These are phyloP conservation scores for Sequoia sempervirens DNA, from an alignment of 75 land plant species.

Conservation along the genomic window DNA sequence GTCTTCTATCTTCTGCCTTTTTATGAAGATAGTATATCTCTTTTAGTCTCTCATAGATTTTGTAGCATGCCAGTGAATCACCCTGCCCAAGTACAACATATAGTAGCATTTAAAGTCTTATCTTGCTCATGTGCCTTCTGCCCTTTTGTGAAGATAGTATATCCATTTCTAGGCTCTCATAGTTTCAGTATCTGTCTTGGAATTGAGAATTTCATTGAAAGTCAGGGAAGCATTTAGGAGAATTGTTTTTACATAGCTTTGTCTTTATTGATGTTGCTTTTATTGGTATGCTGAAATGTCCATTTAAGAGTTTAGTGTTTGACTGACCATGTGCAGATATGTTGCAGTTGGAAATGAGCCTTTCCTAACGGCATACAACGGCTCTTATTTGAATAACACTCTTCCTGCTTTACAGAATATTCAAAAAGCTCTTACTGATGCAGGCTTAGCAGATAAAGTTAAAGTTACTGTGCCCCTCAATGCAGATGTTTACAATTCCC, in stretches of 20 bases:
- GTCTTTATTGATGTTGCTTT: neutral
- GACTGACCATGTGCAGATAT: slow-evolving; percentile 33
- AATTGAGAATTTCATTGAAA: neutral
- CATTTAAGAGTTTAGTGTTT: neutral
- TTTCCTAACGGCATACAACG: slow-evolving; percentile 49
- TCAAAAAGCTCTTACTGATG: slow-evolving; percentile 38
- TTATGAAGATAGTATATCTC: neutral
- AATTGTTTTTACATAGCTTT: neutral
- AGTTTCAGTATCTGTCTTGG: neutral
- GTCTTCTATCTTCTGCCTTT: neutral
- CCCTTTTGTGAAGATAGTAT: no score
- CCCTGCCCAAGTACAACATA: no score
- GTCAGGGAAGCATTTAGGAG: neutral
- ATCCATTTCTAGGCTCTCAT: neutral
- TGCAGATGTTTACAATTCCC: slow-evolving; percentile 46
- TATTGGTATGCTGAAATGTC: neutral
- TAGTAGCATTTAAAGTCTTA: no score
- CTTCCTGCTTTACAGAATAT: slow-evolving; percentile 56
- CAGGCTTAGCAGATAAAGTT: slow-evolving; percentile 30
- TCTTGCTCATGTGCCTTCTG: no score
- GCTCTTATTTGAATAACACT: slow-evolving; percentile 29
- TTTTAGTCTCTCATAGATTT: no score
- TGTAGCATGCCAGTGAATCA: no score
- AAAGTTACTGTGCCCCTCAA: slow-evolving; percentile 55
- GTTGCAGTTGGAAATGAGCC: slow-evolving; percentile 77